These are phyloP conservation scores for Globisporangium parvum DNA, from an alignment of 352 stramenopile genomes.

Conservation along the genomic window DNA sequence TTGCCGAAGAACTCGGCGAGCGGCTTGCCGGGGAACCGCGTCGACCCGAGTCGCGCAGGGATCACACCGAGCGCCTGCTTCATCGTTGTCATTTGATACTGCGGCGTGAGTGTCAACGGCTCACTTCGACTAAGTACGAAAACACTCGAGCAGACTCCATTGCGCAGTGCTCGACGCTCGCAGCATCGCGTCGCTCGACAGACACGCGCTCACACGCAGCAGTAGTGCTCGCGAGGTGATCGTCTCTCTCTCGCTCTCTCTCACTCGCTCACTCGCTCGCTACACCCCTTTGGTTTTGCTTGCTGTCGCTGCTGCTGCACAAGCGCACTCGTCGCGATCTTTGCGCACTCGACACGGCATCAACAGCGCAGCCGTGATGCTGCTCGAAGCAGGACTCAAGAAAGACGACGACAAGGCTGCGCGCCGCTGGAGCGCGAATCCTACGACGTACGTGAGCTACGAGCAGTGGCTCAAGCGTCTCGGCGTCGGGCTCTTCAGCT, in stretches of 20 bases:
- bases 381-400: constrained; percentile 53
- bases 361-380: constrained; percentile 20
- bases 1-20: constrained; percentile 72
- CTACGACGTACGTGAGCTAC: constrained; percentile 26
- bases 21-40: constrained; percentile 75
- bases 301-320: neutral
- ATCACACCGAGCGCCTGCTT: constrained; percentile 70
- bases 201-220: too few relatives aligned
- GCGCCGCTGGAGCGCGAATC: constrained; percentile 18
- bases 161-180: neutral
- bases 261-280: neutral
- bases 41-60: constrained; percentile 61
- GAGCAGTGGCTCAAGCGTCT: constrained; percentile 63
- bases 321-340: neutral
- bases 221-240: too few relatives aligned
- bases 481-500: constrained; percentile 36
- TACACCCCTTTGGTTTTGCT: neutral
- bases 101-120: too few relatives aligned
- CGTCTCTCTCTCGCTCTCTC: too few relatives aligned
- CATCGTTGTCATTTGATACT: constrained; percentile 24
- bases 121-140: constrained; percentile 6
- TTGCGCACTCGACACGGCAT: too few relatives aligned
- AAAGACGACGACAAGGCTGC: constrained; percentile 44
- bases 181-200: too few relatives aligned
- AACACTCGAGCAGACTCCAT: neutral